Evolutionary conservation across 2,329 filamentous ascomycete genomes (phyloP), one percentile per base, ranked within the genome.

Genomic region (Apiospora saccharicola): DNA sequence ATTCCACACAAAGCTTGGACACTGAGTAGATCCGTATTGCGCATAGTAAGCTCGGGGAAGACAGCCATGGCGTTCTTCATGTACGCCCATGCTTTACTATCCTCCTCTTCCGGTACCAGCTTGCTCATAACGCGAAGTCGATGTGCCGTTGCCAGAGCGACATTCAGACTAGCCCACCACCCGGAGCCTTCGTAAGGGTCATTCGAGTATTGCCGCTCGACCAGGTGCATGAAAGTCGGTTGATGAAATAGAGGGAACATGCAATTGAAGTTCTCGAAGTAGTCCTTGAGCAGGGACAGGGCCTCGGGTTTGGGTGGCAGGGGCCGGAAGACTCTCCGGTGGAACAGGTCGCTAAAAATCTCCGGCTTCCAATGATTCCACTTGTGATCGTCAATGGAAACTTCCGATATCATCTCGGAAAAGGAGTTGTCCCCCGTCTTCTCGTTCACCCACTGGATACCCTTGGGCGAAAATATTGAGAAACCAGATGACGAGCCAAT

Each of bases 281-380:
- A 99, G 82, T 99, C 96, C 82, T 93, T 94, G 73, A 98, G 90
- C 49, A 98, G 85, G 1, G 94, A 97, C 74, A 97, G 82, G 0
- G 95, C 94, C 83, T 98, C 95, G n/a, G 91, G 87, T 82, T 97
- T 97, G 0, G 93, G 87, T 3, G 96, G 96, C 44, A 98, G 83
- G 22, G 91, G 92, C 73, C 93, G 92, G 86, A 96, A 98, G 41
- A 98, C 89, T 22, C 92, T 92, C 49, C 95, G 91, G 70, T 91
- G 90, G 83, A 98, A 98, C 26, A 99, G 90, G 80, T 98, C 96
- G 69, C 93, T 90, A 82, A 98, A 98, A 34, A 98, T 92, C 80
- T 98, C 95, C n/a, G 95, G 95, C 79, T 97, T 98, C 96, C 96
- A 98, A 78, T 96, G 94, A 78, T 94, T 94, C 93, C 94, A 98